phyloP scores from a whole-genome alignment of 108 stramenopile genomes.

The Mediolabrus comicus region DNA sequence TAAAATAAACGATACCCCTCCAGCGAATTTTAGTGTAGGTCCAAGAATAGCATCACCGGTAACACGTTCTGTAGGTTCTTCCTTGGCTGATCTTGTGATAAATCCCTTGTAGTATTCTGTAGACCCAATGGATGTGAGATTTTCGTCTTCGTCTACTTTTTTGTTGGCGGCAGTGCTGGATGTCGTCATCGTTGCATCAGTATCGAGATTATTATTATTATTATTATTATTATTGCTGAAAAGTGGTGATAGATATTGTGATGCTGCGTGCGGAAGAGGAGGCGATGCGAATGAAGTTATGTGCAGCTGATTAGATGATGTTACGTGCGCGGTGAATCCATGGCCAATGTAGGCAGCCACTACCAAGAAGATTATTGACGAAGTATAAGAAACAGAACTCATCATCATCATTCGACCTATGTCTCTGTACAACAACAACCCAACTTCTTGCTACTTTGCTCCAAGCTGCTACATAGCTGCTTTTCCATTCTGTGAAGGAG shows the following conservation, averaged over 20 bases:
- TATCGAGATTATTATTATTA: background rate
- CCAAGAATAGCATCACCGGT: conserved; percentile 41
- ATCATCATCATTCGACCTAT: too few relatives aligned
- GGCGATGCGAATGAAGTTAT: background rate
- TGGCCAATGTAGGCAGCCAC: too few relatives aligned
- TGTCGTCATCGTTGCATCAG: background rate
- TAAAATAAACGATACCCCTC: conserved; percentile 25
- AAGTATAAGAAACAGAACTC: too few relatives aligned
- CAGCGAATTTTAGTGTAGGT: conserved; percentile 47
- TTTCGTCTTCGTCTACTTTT: background rate
- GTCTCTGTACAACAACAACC: too few relatives aligned
- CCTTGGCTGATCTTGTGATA: conserved; percentile 25
- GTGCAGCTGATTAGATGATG: too few relatives aligned
- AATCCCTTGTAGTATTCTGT: conserved; percentile 45
- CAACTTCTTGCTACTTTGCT: too few relatives aligned
- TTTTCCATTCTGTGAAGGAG: too few relatives aligned
- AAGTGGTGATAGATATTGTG: background rate
- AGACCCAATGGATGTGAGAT: conserved; percentile 16
- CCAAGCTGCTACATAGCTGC: too few relatives aligned
- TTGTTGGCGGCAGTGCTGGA: too few relatives aligned
- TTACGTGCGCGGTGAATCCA: too few relatives aligned
- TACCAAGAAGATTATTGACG: too few relatives aligned
- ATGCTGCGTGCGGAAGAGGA: background rate
- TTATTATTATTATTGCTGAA: background rate
- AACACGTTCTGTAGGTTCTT: conserved; percentile 38